Conservation (phyloP, 2,329 filamentous ascomycete species). For the Ophiocordyceps camponoti-rufipedis region DNA sequence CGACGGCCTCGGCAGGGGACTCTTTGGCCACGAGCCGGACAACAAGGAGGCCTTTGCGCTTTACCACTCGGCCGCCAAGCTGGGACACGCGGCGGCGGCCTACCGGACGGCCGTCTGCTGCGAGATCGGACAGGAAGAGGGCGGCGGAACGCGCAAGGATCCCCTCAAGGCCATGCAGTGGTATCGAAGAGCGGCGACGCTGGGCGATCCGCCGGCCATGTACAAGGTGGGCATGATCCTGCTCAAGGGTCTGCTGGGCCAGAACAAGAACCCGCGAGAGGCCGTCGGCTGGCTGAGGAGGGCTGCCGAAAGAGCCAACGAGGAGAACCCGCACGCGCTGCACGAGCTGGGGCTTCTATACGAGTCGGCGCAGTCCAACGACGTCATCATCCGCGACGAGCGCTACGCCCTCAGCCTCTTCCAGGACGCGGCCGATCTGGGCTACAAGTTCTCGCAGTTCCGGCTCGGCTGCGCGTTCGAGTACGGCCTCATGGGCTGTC, state of each 20-base stretch:
- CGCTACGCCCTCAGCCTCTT: constrained; percentile 67
- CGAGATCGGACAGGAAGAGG: constrained; percentile 87
- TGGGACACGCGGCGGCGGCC: constrained; percentile 68
- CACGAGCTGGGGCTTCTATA: constrained; percentile 66
- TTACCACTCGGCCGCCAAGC: constrained; percentile 86
- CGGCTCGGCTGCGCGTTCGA: constrained; percentile 77
- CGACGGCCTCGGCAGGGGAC: constrained; percentile 70
- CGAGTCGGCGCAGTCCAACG: constrained; percentile 45
- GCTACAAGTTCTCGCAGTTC: constrained; percentile 92
- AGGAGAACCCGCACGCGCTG: constrained; percentile 83
- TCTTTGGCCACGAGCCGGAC: constrained; percentile 62
- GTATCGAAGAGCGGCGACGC: constrained; percentile 83
- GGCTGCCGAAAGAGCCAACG: constrained; percentile 72
- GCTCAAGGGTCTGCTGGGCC: constrained; percentile 83
- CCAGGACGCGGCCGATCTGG: constrained; percentile 66
- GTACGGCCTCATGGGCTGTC: constrained; percentile 68
- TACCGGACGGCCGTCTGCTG: constrained; percentile 95
- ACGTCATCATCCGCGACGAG: constrained; percentile 66
- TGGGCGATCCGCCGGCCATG: constrained; percentile 88
- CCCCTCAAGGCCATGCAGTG: constrained; percentile 91
- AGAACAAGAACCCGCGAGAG: constrained; percentile 65
- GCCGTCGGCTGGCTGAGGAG: constrained; percentile 85
- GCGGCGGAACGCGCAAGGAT: constrained; percentile 80
- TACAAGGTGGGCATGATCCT: constrained; percentile 97
- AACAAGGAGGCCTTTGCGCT: constrained; percentile 84